phyloP scores from a whole-genome alignment of 257 asterid genomes.

The Solanum virginianum region DNA sequence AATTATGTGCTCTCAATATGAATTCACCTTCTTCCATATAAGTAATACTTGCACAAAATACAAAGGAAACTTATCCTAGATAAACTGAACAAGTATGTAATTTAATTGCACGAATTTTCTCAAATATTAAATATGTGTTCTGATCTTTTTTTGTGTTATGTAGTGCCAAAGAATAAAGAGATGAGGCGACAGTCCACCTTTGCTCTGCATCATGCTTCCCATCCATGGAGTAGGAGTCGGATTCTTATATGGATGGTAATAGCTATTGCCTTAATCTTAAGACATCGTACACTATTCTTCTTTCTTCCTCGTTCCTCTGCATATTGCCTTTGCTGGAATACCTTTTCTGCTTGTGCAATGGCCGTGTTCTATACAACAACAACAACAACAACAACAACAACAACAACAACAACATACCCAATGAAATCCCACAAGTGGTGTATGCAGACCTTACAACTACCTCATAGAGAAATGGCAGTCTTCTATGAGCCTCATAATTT shows the following conservation, averaged over 20 bases:
- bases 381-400: too few relatives aligned
- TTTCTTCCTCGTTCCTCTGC: background rate
- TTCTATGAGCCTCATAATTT: background rate
- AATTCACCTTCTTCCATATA: background rate
- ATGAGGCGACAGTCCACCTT: conserved; percentile 87
- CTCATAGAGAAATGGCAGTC: background rate
- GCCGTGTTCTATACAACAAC: background rate
- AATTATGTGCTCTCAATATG: background rate
- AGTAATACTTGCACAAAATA: background rate
- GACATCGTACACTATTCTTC: background rate
- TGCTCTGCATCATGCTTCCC: conserved; percentile 80
- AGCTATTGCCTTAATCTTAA: background rate
- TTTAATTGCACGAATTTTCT: background rate
- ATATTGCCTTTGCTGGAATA: background rate
- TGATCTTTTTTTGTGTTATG: background rate
- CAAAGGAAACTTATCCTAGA: background rate
- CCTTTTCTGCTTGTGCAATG: background rate
- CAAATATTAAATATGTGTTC: background rate
- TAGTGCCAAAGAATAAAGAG: conserved; percentile 34
- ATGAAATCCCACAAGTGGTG: too few relatives aligned
- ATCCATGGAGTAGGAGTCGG: conserved; percentile 83
- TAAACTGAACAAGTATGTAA: background rate
- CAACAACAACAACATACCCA: too few relatives aligned
- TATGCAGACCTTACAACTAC: too few relatives aligned
- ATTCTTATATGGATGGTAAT: conserved; percentile 86